These are phyloP conservation scores for Gastrolobium bilobum DNA, from an alignment of 306 rosid species.

Conservation along the genomic window DNA sequence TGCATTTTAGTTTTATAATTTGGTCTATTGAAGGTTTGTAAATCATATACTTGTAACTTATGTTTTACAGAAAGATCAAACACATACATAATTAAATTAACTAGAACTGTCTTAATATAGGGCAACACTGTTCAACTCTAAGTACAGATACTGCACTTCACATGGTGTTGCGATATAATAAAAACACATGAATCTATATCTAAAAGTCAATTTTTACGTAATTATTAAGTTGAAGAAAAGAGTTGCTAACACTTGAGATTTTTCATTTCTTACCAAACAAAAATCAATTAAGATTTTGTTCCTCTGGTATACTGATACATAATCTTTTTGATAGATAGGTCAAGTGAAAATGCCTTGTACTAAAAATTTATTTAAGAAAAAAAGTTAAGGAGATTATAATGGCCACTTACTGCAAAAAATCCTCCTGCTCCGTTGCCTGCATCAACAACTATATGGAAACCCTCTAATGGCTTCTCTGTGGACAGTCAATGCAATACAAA, in stretches of 20 bases:
- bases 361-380: conserved; percentile 6
- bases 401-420: conserved; percentile 77
- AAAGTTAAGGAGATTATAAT: conserved; percentile 19
- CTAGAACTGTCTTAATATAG: not conserved
- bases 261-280: not conserved
- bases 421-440: conserved; percentile 99
- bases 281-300: not conserved
- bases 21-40: not conserved
- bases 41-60: conserved; percentile 6
- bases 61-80: not conserved
- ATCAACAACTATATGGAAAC: conserved; percentile 94
- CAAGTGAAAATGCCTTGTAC: conserved; percentile 19
- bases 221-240: not conserved
- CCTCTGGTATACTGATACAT: conserved; percentile 31
- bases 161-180: not conserved
- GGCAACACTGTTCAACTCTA: conserved; percentile 1
- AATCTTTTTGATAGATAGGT: conserved; percentile 22
- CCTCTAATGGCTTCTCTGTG: conserved; percentile 90
- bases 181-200: conserved; percentile 14
- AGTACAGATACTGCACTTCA: not conserved
- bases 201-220: not conserved
- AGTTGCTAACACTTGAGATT: not conserved
- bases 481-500: conserved; percentile 43
- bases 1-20: too few relatives aligned
- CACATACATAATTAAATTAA: not conserved